A percentile compares a stretch with the other conserved stretches of the same genome.
Evolutionary conservation across 164 flowering plant species (phyloP).

Genomic region (Nymphaea thermarum): DNA sequence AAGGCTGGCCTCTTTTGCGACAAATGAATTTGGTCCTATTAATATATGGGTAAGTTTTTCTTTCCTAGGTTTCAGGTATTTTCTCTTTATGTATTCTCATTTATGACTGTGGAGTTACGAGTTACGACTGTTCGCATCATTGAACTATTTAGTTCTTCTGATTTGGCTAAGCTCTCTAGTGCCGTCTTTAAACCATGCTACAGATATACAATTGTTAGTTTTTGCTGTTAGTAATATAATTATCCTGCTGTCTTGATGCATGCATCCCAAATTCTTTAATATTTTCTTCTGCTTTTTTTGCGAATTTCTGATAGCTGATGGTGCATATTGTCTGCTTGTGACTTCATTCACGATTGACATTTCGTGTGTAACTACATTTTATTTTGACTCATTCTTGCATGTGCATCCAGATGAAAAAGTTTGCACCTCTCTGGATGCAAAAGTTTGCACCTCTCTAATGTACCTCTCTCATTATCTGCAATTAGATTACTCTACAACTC

Average conservation of each 20-base stretch:
- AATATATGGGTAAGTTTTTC: slow-evolving; percentile 75
- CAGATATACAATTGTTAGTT: no score
- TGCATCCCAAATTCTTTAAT: neutral
- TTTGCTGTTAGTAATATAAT: no score
- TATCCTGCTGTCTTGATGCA: no score
- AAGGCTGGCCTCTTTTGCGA: slow-evolving; percentile 69
- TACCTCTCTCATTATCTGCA: no score
- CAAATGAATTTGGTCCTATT: slow-evolving; percentile 61
- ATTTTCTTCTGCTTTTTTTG: neutral
- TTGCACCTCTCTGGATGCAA: no score
- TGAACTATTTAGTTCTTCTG: neutral
- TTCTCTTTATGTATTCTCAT: neutral
- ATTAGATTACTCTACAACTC: no score
- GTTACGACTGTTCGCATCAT: neutral
- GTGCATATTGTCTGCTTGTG: no score
- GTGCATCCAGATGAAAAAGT: neutral
- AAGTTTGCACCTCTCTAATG: no score
- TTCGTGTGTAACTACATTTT: neutral
- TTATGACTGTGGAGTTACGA: neutral
- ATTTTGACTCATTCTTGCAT: neutral
- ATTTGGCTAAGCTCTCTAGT: neutral
- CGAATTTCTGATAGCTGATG: neutral
- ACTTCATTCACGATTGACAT: no score
- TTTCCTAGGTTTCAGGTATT: neutral
- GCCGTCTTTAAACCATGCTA: no score